Base-by-base conservation (phyloP, 257 asterid species). In the Lycium ferocissimum region DNA sequence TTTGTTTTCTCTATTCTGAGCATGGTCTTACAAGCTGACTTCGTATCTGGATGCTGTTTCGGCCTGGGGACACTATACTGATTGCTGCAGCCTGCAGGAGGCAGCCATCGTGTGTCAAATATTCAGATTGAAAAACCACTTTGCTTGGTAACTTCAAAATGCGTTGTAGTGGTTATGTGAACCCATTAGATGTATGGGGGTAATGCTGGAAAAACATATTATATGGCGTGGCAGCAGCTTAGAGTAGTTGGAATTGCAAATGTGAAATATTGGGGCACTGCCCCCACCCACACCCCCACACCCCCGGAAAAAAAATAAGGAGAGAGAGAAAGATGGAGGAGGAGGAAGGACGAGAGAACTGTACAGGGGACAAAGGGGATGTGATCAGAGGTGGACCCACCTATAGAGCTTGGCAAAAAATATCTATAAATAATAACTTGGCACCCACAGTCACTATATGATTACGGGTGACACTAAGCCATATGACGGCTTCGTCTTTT, bases 71-170 rank as follows among this genome's bases (percentile, higher is more conserved):
- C 88, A 95, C 98, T 57, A 95, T 96, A 84, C 91, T 96, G 85
- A 91, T 96, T 90, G 94, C 98, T 67, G 97, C 98, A 6, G 99
- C 93, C 98, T 67, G 97, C 98, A 6, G 99, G 99, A 59, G 99
- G 99, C 71, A 89, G 90, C 87, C 98, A 96, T 85, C 90, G 65
- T 83, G 91, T 95, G 2, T 95, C 97, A 66, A 93, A 94, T 88
- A 93, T 96, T 88, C 98, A 94, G 93, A 96, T 96, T 22, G 91
- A 89, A 78, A 96, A 91, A 91, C 98, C 98, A 61, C 94, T 96
- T 86, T 96, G 98, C 91, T 91, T 96, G 95, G 99, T 95, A 95
- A 87, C 79, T 84, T 82, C 73, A 70, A 38, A 45, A 8, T 70
- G 79, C 38, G 47, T 12, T 20, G 14, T 35, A 47, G 12, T 73